phyloP scores from a whole-genome alignment of 768 basidiomycete species.

The Sistotremastrum suecicum region DNA sequence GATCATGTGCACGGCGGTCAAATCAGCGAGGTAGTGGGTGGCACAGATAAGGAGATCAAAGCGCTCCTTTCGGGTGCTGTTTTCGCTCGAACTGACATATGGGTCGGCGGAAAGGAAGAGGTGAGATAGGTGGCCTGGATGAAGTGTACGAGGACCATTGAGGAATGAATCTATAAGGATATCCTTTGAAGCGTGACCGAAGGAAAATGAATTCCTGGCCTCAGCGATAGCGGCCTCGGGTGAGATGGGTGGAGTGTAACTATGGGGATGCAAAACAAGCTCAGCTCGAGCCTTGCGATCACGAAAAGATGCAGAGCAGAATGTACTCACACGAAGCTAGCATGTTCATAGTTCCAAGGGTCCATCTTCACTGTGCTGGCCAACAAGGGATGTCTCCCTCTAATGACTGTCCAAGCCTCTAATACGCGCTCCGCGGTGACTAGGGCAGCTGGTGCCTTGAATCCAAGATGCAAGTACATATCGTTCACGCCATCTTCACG shows the following conservation, averaged over 20 bases:
- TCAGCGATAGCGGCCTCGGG: conserved; percentile 29
- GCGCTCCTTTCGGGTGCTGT: background rate
- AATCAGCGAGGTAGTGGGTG: conserved; percentile 75
- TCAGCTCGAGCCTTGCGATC: background rate
- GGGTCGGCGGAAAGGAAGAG: conserved; percentile 22
- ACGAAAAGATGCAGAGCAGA: background rate
- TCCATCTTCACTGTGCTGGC: conserved; percentile 41
- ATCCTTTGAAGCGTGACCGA: too few species aligned
- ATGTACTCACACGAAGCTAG: conserved; percentile 46
- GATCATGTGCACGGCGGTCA: conserved; percentile 72
- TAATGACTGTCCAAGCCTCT: conserved; percentile 58
- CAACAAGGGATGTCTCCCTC: conserved; percentile 59
- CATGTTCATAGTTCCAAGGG: conserved; percentile 34
- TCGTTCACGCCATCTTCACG: conserved; percentile 77
- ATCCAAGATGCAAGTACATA: conserved; percentile 69
- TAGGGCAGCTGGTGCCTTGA: conserved; percentile 31
- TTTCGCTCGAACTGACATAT: too few species aligned
- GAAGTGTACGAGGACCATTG: conserved; percentile 66
- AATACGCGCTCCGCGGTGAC: conserved; percentile 34
- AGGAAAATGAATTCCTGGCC: conserved; percentile 15
- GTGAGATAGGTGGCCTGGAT: conserved; percentile 37
- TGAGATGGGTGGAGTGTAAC: conserved; percentile 31
- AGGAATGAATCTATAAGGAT: conserved; percentile 43
- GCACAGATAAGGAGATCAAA: conserved; percentile 62
- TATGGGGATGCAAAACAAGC: conserved; percentile 12